These are phyloP conservation scores for Leucocoprinus leucothites DNA, from an alignment of 768 basidiomycete genomes.

Conservation along the genomic window DNA sequence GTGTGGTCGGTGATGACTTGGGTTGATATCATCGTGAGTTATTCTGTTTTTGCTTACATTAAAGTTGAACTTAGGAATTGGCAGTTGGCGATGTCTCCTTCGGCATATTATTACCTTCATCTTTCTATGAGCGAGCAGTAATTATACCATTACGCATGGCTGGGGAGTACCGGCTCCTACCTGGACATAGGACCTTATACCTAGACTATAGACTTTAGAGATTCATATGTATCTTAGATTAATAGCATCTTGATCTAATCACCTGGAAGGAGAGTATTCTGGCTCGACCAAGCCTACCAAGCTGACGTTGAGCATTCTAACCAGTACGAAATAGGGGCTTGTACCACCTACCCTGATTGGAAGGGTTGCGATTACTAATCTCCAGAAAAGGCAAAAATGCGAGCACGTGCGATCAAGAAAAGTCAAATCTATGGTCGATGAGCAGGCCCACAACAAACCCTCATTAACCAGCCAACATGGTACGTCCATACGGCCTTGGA, in stretches of 20 bases:
- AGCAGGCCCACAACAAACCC: neutral
- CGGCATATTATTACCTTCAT: slow-evolving; percentile 3
- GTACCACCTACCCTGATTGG: too few relatives aligned
- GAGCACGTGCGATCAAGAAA: slow-evolving; percentile 5
- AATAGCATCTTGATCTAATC: too few relatives aligned
- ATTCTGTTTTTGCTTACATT: neutral
- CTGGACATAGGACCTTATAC: too few relatives aligned
- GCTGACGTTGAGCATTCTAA: too few relatives aligned
- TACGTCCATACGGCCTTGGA: neutral
- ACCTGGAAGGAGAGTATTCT: too few relatives aligned
- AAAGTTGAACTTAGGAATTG: neutral
- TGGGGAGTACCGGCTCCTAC: too few relatives aligned
- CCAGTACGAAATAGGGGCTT: too few relatives aligned
- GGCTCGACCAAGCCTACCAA: too few relatives aligned
- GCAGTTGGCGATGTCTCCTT: slow-evolving; percentile 2
- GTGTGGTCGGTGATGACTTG: slow-evolving; percentile 7
- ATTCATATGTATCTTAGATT: too few relatives aligned
- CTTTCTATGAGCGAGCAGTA: slow-evolving; percentile 3
- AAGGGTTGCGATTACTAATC: neutral
- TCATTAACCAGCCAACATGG: slow-evolving; percentile 5
- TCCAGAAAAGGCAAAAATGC: neutral
- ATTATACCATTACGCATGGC: too few relatives aligned
- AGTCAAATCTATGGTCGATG: neutral
- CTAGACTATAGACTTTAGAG: too few relatives aligned
- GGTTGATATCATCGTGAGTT: slow-evolving; percentile 1